Evolutionary conservation across 177 flowering plant species (phyloP), one percentile per base, ranked within the genome.

Genomic region (Vitis hybrid): DNA sequence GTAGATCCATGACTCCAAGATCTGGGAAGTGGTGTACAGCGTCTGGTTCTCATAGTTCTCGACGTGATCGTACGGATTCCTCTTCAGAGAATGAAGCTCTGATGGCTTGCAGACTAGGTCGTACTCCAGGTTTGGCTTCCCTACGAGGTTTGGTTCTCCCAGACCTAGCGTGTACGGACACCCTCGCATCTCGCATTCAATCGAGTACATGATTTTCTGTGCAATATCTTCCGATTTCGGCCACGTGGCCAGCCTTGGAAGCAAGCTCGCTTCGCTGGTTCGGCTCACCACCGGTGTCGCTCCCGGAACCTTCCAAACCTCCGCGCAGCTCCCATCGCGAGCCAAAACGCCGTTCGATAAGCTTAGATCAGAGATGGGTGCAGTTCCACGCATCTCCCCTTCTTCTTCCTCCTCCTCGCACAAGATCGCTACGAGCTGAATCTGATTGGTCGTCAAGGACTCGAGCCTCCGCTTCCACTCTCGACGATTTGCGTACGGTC

Each of bases 161-260:
- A 94, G 51, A 5, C 97, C 98, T 6, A 94, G 79, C 21, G 97
- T 89, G 88, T 83, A 94, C 49, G 83, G 84, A 53, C 91, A 82
- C 66, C 88, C 56, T 74, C 79, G 69, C 93, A 92, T 85, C 74
- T 84, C 84, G 83, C 88, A 80, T 74, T 94, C 98, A 74, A 92
- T 81, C 61, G 89, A 75, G 80, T 81, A 84, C 62, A 82, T 68
- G 49, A 91, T 84, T 76, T 78, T 88, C 79, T 83, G 60, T 2
- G 92, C 97, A 0, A 86, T 60, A 45, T 73, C 90, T 55, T 88
- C 92, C 10, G 93, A 81, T 73, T 77, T 88, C 59, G 73, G 80
- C 97, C 97, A 92, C 78, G 90, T 68, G 55, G 88, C 91, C 2
- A 94, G 92, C 2, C 93, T 81, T 1, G 98, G 98, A 1, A 94